Evolutionary conservation across 192 early-diverging fungal genomes (phyloP), one percentile per base, ranked within the genome.

Genomic region (Entomortierella parvispora): DNA sequence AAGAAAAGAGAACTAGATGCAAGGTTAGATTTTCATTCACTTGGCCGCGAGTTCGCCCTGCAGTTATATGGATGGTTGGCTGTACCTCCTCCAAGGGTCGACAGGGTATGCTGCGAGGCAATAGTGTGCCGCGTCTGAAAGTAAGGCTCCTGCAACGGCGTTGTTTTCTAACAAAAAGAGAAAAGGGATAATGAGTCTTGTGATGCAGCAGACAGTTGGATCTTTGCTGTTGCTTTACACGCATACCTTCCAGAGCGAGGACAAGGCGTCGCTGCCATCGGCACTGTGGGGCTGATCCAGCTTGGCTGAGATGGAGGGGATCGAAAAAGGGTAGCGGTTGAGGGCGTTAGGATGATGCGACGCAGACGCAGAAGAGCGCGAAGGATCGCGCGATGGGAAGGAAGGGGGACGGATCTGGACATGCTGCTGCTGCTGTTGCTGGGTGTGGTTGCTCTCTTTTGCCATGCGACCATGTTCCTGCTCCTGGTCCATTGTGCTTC

Each of bases 61-160:
- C 40, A 43, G 11, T 55, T 37, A 5, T 20, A n/a, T 48, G 28
- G 11, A 25, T 25, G 3, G n/a, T 7, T 44, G 10, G 17, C 37
- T 42, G 31, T 72, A 65, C 70, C 70, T 65, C 70, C 70, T 34
- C 49, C 62, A 18, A 72, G 37, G 15, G 70, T 72, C 15, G 70
- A 72, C 4, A 72, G 56, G 15, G 70, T 72, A 34, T 72, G 70
- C n/a, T 72, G 70, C 2, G 70, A 72, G 20, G 70, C 62, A 40
- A 72, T 72, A 17, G 70, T 53, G 46, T 72, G 70, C 22, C 62
- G 48, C 22, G 70, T 72, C 28, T 54, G 54, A 18, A 72, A 72
- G 70, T 72, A 72, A 2, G 70, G 70, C 32, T 72, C 70, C 34
- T 72, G 62, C 11, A 65, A 34, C 7, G 70, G 70, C 7, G 43